phyloP scores from a whole-genome alignment of 2,329 filamentous ascomycete genomes.

The Trichoderma endophyticum region DNA sequence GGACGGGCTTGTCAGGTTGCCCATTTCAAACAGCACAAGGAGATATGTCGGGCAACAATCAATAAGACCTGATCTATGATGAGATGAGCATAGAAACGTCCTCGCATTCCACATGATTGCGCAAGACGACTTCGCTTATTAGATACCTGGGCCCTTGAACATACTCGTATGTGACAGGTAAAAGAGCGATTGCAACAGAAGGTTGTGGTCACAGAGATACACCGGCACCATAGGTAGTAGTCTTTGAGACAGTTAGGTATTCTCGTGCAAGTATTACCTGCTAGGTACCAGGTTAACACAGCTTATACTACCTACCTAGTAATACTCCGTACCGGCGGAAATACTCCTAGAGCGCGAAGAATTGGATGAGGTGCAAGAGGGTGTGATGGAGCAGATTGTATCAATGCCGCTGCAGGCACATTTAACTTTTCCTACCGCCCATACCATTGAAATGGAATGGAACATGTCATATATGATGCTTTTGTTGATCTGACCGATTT shows the following conservation, averaged over 20 bases:
- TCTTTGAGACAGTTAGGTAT: no score
- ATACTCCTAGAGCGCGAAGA: not conserved
- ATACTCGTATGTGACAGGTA: not conserved
- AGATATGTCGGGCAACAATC: conserved; percentile 10
- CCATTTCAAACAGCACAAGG: conserved; percentile 22
- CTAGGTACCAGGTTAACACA: no score
- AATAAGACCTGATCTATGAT: not conserved
- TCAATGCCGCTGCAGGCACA: not conserved
- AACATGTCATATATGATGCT: not conserved
- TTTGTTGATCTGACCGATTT: not conserved
- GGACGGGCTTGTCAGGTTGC: conserved; percentile 19
- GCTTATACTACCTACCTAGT: no score
- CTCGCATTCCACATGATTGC: not conserved
- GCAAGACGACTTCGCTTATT: not conserved
- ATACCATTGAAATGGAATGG: not conserved
- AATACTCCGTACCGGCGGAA: not conserved
- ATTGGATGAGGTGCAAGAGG: not conserved
- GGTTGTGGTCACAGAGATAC: not conserved
- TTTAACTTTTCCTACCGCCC: not conserved
- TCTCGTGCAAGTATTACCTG: no score
- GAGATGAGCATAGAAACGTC: not conserved
- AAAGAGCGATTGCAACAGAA: not conserved
- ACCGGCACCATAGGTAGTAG: no score
- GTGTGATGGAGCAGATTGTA: not conserved
- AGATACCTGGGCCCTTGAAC: not conserved